Evolutionary conservation across 352 stramenopile species (phyloP).

Genomic region (Phytopythium kandeliae): DNA sequence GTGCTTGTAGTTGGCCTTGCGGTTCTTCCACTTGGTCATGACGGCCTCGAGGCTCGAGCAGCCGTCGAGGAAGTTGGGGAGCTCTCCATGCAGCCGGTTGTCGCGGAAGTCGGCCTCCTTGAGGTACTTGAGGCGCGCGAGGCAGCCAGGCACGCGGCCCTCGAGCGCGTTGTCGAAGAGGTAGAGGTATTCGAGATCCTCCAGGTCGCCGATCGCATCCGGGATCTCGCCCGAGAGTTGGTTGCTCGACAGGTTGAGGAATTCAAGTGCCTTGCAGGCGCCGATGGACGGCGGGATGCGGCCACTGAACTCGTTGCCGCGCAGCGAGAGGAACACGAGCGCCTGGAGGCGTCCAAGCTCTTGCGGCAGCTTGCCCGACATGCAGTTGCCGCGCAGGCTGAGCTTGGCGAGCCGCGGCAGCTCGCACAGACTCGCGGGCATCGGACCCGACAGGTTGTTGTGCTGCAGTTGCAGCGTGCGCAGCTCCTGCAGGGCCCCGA

Average conservation of each 20-base stretch:
- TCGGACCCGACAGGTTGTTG: constrained; percentile 62
- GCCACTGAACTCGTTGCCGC: constrained; percentile 74
- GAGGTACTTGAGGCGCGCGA: constrained; percentile 71
- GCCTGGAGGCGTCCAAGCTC: constrained; percentile 61
- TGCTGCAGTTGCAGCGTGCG: constrained; percentile 77
- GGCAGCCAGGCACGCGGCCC: constrained; percentile 53
- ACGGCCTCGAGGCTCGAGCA: constrained; percentile 74
- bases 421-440: constrained; percentile 47
- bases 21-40: constrained; percentile 82
- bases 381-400: constrained; percentile 73
- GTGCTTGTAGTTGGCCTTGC: constrained; percentile 73
- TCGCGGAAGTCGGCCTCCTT: constrained; percentile 78
- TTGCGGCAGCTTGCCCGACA: constrained; percentile 51
- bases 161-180: constrained; percentile 83
- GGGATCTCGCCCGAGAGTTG: constrained; percentile 66
- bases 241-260: constrained; percentile 85
- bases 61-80: constrained; percentile 79
- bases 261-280: constrained; percentile 71
- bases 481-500: constrained; percentile 54
- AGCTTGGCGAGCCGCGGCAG: constrained; percentile 64
- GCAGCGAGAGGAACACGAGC: constrained; percentile 80
- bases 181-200: constrained; percentile 81
- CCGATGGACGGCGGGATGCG: constrained; percentile 64
- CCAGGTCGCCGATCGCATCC: constrained; percentile 56
- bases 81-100: constrained; percentile 62